phyloP scores from a whole-genome alignment of 2,329 filamentous ascomycete genomes.

The Aspergillus sp. region DNA sequence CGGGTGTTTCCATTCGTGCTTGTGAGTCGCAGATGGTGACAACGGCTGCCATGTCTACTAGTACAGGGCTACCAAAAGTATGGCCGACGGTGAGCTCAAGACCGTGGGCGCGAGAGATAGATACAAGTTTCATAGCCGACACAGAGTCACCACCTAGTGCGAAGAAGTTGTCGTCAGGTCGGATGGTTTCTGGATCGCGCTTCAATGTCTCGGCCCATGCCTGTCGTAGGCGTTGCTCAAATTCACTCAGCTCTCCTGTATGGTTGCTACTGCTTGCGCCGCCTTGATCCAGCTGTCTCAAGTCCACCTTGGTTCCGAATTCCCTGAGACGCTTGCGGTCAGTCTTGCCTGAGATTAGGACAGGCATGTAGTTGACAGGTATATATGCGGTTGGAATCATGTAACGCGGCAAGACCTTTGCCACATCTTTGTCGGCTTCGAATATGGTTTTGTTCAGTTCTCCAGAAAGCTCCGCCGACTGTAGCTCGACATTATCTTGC shows the following conservation, averaged over 20 bases:
- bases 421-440: conserved; percentile 23
- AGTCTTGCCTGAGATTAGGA: conserved; percentile 46
- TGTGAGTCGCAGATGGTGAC: conserved; percentile 29
- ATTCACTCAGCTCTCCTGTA: conserved; percentile 27
- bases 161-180: conserved; percentile 39
- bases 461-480: conserved; percentile 14
- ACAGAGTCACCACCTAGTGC: conserved; percentile 36
- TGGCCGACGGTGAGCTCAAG: conserved; percentile 37
- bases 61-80: conserved; percentile 34
- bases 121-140: conserved; percentile 35
- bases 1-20: conserved; percentile 22
- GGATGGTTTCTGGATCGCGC: conserved; percentile 35
- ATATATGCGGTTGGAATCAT: conserved; percentile 45
- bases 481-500: conserved; percentile 18
- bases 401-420: conserved; percentile 31
- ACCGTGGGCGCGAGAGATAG: conserved; percentile 29
- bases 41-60: conserved; percentile 45
- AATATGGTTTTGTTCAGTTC: conserved; percentile 20
- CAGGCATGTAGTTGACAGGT: conserved; percentile 43
- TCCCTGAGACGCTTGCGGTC: conserved; percentile 40
- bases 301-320: conserved; percentile 34
- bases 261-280: conserved; percentile 13
- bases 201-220: conserved; percentile 36
- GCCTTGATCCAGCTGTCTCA: conserved; percentile 31
- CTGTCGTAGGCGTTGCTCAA: conserved; percentile 32